A percentile compares a stretch with the other conserved stretches of the same genome.
phyloP scores from a whole-genome alignment of 2,329 filamentous ascomycete species.

The Coniochaeta hoffmannii region DNA sequence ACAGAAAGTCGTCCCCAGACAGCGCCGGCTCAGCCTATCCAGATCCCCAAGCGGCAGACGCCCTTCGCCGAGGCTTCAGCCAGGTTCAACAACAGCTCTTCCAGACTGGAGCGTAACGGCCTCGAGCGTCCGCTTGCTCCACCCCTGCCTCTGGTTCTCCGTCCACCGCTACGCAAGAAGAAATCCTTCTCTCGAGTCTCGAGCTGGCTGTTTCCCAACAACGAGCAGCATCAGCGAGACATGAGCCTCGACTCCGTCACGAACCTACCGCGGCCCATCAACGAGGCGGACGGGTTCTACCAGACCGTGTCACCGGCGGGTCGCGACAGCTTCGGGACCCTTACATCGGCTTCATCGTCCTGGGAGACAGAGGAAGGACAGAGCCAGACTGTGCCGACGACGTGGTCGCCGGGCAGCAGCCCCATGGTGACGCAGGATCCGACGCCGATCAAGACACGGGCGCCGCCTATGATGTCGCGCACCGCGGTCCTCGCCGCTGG shows the following conservation, averaged over 20 bases:
- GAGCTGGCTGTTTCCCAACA: slow-evolving; percentile 46
- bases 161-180: slow-evolving; percentile 57
- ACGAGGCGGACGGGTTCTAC: slow-evolving; percentile 48
- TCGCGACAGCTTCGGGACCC: slow-evolving; percentile 36
- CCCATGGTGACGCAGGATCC: slow-evolving; percentile 30
- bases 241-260: slow-evolving; percentile 44
- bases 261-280: slow-evolving; percentile 46
- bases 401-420: slow-evolving; percentile 40
- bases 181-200: slow-evolving; percentile 59
- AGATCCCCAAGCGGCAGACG: background rate
- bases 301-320: slow-evolving; percentile 36
- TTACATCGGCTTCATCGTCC: slow-evolving; percentile 37
- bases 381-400: slow-evolving; percentile 37
- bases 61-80: slow-evolving; percentile 14
- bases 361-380: slow-evolving; percentile 38
- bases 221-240: slow-evolving; percentile 26
- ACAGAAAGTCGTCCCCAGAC: slow-evolving; percentile 32
- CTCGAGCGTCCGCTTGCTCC: slow-evolving; percentile 39
- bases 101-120: slow-evolving; percentile 9
- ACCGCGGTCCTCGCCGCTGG: background rate
- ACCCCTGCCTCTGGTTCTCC: slow-evolving; percentile 49
- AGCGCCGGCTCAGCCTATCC: slow-evolving; percentile 10
- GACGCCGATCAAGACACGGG: slow-evolving; percentile 22
- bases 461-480: slow-evolving; percentile 13
- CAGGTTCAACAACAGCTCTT: slow-evolving; percentile 7